A percentile compares a stretch with the other conserved stretches of the same genome.
Evolutionary conservation across 352 stramenopile genomes (phyloP).

Genomic region (Phytophthora syringae): DNA sequence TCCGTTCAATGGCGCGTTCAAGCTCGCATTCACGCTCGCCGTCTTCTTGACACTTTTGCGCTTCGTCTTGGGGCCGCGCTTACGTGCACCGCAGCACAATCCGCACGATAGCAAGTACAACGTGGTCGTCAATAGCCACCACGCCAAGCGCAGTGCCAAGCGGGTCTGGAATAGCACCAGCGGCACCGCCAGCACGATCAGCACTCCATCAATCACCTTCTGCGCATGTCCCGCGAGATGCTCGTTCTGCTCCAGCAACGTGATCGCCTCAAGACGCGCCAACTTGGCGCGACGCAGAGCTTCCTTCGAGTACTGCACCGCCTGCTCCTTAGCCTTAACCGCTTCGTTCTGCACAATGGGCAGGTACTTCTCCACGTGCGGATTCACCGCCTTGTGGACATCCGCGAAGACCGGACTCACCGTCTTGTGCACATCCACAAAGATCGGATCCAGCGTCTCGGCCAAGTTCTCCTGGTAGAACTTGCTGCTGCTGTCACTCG

Average conservation of each 20-base stretch:
- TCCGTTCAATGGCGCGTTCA: slow-evolving; percentile 25
- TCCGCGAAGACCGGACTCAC: slow-evolving; percentile 67
- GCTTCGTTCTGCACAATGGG: slow-evolving; percentile 59
- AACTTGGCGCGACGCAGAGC: slow-evolving; percentile 52
- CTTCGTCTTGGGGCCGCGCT: slow-evolving; percentile 53
- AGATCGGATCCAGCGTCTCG: slow-evolving; percentile 67
- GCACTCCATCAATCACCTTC: slow-evolving; percentile 68
- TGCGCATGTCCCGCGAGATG: slow-evolving; percentile 64
- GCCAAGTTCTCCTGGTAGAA: slow-evolving; percentile 79
- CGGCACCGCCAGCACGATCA: slow-evolving; percentile 55
- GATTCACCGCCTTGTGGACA: slow-evolving; percentile 52
- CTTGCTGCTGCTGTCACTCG: slow-evolving; percentile 51
- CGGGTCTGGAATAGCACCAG: slow-evolving; percentile 58
- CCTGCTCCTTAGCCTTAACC: slow-evolving; percentile 44
- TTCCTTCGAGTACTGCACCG: slow-evolving; percentile 48
- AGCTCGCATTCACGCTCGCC: slow-evolving; percentile 20
- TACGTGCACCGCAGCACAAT: slow-evolving; percentile 62
- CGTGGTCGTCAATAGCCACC: slow-evolving; percentile 62
- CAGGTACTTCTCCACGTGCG: slow-evolving; percentile 64
- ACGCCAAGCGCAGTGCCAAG: slow-evolving; percentile 54
- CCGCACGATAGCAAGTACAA: slow-evolving; percentile 63
- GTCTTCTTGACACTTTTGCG: slow-evolving; percentile 50
- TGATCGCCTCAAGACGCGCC: slow-evolving; percentile 56
- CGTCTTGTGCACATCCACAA: slow-evolving; percentile 57
- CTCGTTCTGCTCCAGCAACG: slow-evolving; percentile 65